Percentiles rank a stretch among this genome's conserved stretches.
Conservation (phyloP, 2,329 filamentous ascomycete species). For the Stachybotrys chlorohalonatus region DNA sequence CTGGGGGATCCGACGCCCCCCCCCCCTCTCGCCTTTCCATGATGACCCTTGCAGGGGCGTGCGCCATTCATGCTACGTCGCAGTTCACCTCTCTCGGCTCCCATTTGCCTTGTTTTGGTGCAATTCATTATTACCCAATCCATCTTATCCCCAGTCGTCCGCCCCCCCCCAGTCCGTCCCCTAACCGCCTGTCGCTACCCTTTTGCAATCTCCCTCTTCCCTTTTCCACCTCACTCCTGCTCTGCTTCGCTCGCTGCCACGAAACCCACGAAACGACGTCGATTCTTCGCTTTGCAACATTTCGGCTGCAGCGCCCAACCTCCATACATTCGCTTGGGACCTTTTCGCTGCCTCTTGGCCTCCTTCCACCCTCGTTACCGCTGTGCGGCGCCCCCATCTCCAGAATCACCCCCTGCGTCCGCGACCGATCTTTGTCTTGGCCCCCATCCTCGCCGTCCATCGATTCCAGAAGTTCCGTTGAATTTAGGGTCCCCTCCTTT, state of each 20-base stretch:
- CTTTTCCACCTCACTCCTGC: background rate
- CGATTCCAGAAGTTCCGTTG: too few species aligned
- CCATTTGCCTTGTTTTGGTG: background rate
- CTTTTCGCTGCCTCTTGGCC: background rate
- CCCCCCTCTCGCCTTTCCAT: background rate
- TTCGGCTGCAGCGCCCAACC: slow-evolving; percentile 23
- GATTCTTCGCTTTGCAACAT: slow-evolving; percentile 14
- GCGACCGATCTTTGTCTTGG: slow-evolving; percentile 4
- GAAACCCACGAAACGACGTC: too few species aligned
- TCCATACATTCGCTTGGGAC: slow-evolving; percentile 15
- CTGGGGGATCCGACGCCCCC: background rate
- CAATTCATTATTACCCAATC: background rate
- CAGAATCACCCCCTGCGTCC: background rate
- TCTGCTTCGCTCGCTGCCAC: background rate
- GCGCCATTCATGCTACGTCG: too few species aligned
- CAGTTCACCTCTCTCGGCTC: background rate
- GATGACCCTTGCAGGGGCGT: background rate
- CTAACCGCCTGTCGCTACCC: background rate
- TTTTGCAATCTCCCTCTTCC: background rate
- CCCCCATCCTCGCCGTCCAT: slow-evolving; percentile 2
- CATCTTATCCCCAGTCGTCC: background rate
- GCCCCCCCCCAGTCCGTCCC: background rate
- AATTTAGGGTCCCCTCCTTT: too few species aligned
- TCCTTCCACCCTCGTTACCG: background rate
- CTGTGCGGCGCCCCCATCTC: too few species aligned